Evolutionary conservation across 2,329 filamentous ascomycete genomes (phyloP).

Genomic region (Fonsecaea nubica): DNA sequence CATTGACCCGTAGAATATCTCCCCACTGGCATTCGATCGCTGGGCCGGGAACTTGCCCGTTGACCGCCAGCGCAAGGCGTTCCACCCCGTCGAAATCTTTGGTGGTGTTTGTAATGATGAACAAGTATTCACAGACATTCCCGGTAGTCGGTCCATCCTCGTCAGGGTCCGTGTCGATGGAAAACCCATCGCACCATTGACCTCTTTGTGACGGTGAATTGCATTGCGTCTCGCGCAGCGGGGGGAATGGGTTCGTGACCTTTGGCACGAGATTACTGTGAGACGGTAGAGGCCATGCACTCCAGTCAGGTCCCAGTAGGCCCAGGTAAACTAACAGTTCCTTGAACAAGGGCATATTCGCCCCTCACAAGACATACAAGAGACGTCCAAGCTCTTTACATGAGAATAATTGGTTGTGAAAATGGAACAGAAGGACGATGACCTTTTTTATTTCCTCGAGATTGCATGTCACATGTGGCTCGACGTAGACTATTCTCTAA

Average conservation of each 20-base stretch:
- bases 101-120: slow-evolving; percentile 35
- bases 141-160: slow-evolving; percentile 29
- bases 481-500: no score
- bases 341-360: neutral
- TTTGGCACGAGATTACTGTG: neutral
- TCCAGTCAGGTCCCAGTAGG: neutral
- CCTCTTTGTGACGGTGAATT: slow-evolving; percentile 30
- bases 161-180: slow-evolving; percentile 29
- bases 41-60: slow-evolving; percentile 71
- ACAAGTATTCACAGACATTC: slow-evolving; percentile 33
- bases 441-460: no score
- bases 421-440: no score
- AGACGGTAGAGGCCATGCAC: neutral
- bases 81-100: slow-evolving; percentile 35
- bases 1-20: slow-evolving; percentile 60
- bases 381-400: no score
- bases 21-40: slow-evolving; percentile 70
- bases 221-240: slow-evolving; percentile 10
- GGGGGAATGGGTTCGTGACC: neutral
- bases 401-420: no score
- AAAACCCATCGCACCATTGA: slow-evolving; percentile 32
- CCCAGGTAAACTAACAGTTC: neutral
- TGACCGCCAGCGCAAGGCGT: slow-evolving; percentile 68
- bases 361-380: no score
- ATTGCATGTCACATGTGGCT: no score